Evolutionary conservation across 2,329 filamentous ascomycete species (phyloP), one percentile per base, ranked within the genome.

Genomic region (Sporothrix euskadiensis): DNA sequence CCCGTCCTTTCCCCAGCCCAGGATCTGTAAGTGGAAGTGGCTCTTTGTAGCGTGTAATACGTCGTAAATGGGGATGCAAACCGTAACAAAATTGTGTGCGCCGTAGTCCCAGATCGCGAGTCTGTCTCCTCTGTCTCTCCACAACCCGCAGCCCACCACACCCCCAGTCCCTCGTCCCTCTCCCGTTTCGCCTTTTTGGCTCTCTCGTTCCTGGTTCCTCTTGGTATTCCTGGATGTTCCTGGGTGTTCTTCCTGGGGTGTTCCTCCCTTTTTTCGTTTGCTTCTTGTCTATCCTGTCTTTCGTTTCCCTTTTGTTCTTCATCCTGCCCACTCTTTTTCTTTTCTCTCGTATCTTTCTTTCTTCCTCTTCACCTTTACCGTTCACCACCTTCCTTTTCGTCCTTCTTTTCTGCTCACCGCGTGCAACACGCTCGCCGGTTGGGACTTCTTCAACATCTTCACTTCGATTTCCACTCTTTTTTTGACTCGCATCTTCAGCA

Each of bases 401-500:
- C 61, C 54, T 52, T 54, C 32, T 63, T 61, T 65, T 73, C 54
- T 35, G 35, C 26, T 66, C 56, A 41, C 63, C 44, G 57, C 70
- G 41, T 68, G 61, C 66, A 39, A n/a, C 30, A 39, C 44, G 61
- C 39, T 72, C 63, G 63, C 39, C 30, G 71, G 30, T 65, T 74
- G 12, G 16, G 39, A 47, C 32, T 32, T 63, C 26, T 69, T 49
- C 26, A 44, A n/a, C 44, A 61, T 71, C 41, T 52, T 71, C 41
- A 49, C 69, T 71, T 71, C 69, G 69, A 59, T 57, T 47, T 66
- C 39, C 69, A 32, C 22, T 71, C 69, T 41, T 59, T 69, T 69
- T 56, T 19, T 26, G 22, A 56, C 44, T 10, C 30, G 30, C n/a
- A 32, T 35, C 14, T 30, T 69, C 30, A 54, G 22, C 22, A 16